Evolutionary conservation across 257 asterid genomes (phyloP).

Genomic region (Solanum chilense): DNA sequence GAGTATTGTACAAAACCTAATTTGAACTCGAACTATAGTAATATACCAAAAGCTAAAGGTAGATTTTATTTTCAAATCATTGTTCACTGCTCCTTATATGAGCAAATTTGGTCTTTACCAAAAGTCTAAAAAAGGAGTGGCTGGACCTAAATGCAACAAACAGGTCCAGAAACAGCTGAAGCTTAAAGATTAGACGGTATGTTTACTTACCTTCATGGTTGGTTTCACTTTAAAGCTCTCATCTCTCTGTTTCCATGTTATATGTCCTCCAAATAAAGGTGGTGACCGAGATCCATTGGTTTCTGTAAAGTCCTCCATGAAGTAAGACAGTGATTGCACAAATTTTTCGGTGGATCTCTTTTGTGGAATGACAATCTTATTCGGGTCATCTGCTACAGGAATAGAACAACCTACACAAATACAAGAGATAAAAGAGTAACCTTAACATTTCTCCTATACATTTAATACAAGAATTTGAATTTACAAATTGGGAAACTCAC

Average conservation of each 20-base stretch:
- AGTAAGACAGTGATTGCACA: constrained; percentile 51
- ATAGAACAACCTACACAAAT: constrained; percentile 56
- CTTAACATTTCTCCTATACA: not conserved
- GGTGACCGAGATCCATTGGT: constrained; percentile 44
- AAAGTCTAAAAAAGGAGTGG: not conserved
- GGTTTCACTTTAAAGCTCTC: constrained; percentile 73
- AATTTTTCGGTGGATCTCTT: constrained; percentile 38
- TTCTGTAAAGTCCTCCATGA: constrained; percentile 39
- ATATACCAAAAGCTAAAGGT: not conserved
- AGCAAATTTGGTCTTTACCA: not conserved
- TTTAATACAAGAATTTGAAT: not conserved
- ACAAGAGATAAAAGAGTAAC: not conserved
- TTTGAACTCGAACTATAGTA: not conserved
- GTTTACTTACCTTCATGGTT: constrained; percentile 58
- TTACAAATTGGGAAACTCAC: constrained; percentile 34
- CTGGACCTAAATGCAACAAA: not conserved
- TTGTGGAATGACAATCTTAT: constrained; percentile 53
- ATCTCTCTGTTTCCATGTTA: constrained; percentile 76
- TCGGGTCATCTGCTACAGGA: constrained; percentile 57
- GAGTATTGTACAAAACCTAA: not conserved
- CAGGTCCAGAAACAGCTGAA: not conserved
- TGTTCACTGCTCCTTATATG: not conserved
- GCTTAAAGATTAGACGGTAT: not conserved
- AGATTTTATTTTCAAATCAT: not conserved
- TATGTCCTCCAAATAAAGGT: constrained; percentile 90